Evolutionary conservation across 331 rosid species (phyloP), one percentile per base, ranked within the genome.

Genomic region (Telfairia occidentalis): DNA sequence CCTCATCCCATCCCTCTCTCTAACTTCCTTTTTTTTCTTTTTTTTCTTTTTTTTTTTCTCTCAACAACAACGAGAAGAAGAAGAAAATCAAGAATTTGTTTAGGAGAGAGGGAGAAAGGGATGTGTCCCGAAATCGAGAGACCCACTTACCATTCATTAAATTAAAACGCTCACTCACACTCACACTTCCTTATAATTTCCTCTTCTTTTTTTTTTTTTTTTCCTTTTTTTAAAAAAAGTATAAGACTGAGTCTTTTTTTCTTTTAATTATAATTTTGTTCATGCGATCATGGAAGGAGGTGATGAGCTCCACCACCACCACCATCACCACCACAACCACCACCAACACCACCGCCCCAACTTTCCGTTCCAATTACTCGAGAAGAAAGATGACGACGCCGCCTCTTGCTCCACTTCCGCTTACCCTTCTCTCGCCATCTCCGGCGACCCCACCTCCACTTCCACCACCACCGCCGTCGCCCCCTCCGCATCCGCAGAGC

Each of bases 221-320:
- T 1, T 10, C 24, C 1, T 24, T 55, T 55, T 3, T 10, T 0
- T 1, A 28, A 28, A 57, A 11, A 58, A 28, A 21, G 24, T 67
- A 19, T 1, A n/a, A 9, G 42, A 65, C 50, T 10, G 0, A n/a
- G 12, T 24, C 71, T 58, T 58, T 58, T 18, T 45, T 4, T 34
- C n/a, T 32, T 1, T 12, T 13, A 12, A 4, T 9, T 54, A 1
- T 0, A 23, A 9, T 37, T 73, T 21, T 76, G 28, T 81, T 76
- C 96, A 89, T 89, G 92, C 88, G 85, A 91, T 89, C 92, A 94
- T 94, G 98, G 98, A 91, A 13, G 96, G 91, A 78, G 92, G 87
- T n/a, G 97, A 88, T 78, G 97, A 91, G 65, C 84, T 84, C 82
- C 92, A 85, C 81, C 96, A 84, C 80, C 92, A 82, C 43, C 94